A percentile compares a stretch with the other conserved stretches of the same genome.
Conservation (phyloP, 768 basidiomycete genomes). For the button mushroom (Agaricus bisporus) region DNA sequence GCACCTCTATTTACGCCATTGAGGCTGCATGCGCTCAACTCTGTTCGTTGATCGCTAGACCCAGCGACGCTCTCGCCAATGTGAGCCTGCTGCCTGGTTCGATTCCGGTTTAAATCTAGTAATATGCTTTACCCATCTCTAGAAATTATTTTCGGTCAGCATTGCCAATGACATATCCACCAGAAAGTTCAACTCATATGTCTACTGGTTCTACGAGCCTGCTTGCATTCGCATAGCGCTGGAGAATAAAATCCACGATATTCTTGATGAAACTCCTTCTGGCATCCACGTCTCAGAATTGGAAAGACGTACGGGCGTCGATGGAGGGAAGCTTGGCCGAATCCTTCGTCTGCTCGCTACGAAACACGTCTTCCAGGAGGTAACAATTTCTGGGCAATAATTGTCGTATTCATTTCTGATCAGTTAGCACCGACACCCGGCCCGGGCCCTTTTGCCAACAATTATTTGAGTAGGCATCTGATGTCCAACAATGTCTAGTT, state of each 20-base stretch:
- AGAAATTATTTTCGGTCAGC: constrained; percentile 3
- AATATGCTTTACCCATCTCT: not conserved
- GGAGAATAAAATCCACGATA: constrained; percentile 20
- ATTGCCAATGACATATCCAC: not conserved
- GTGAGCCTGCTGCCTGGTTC: constrained; percentile 12
- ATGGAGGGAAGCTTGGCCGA: constrained; percentile 24
- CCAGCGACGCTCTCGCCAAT: constrained; percentile 19
- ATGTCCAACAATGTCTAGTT: constrained; percentile 18
- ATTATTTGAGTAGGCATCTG: constrained; percentile 30
- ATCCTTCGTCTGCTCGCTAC: constrained; percentile 26
- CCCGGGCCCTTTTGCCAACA: constrained; percentile 38
- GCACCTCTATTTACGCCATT: constrained; percentile 15
- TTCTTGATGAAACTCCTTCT: constrained; percentile 19
- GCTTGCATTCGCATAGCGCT: constrained; percentile 18
- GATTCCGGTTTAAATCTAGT: not conserved
- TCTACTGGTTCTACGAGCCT: constrained; percentile 15
- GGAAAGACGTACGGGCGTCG: constrained; percentile 16
- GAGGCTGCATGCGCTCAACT: constrained; percentile 26
- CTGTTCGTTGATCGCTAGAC: constrained; percentile 16
- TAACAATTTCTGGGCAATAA: constrained; percentile 2
- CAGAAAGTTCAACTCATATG: too few relatives aligned
- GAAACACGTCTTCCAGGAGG: constrained; percentile 29
- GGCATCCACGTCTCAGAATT: constrained; percentile 25
- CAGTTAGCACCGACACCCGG: constrained; percentile 30
- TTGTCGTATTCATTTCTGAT: constrained; percentile 11